These are phyloP conservation scores for Nidularia sp. DNA, from an alignment of 768 basidiomycete species.

Conservation along the genomic window DNA sequence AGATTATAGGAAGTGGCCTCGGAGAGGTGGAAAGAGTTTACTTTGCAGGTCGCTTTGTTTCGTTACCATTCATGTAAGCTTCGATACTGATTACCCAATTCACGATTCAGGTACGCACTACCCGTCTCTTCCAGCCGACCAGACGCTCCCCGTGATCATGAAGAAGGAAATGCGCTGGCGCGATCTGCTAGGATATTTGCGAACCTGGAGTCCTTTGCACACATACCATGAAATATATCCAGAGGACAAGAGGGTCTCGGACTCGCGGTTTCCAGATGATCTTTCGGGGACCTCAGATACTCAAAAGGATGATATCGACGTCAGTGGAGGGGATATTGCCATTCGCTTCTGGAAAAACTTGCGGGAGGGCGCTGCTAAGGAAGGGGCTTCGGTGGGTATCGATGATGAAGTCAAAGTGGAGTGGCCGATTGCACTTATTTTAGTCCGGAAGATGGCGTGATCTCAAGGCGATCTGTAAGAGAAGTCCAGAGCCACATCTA, in stretches of 20 bases:
- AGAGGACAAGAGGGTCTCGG: constrained; percentile 33
- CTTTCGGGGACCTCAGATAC: background rate
- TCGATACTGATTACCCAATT: background rate
- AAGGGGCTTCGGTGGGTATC: constrained; percentile 24
- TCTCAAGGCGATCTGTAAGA: too few relatives aligned
- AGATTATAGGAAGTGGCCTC: constrained; percentile 23
- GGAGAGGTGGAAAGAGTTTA: constrained; percentile 46
- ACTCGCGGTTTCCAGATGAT: constrained; percentile 32
- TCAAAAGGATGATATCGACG: constrained; percentile 11
- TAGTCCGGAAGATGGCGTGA: constrained; percentile 12
- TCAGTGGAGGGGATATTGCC: constrained; percentile 58
- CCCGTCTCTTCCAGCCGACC: constrained; percentile 26
- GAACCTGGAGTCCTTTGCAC: constrained; percentile 68
- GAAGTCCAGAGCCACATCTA: too few relatives aligned
- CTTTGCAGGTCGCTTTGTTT: constrained; percentile 43
- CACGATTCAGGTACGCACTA: constrained; percentile 31
- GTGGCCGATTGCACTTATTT: constrained; percentile 46
- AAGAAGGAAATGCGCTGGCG: constrained; percentile 59
- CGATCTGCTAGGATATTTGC: constrained; percentile 62
- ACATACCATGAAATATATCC: constrained; percentile 63
- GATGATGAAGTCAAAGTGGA: constrained; percentile 39
- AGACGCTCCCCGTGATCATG: constrained; percentile 46
- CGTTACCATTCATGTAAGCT: too few relatives aligned
- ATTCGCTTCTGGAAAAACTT: constrained; percentile 59
- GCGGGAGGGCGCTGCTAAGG: constrained; percentile 29